These are phyloP conservation scores for Abeoforma whisleri DNA, from an alignment of 78 protist species.

Conservation along the genomic window DNA sequence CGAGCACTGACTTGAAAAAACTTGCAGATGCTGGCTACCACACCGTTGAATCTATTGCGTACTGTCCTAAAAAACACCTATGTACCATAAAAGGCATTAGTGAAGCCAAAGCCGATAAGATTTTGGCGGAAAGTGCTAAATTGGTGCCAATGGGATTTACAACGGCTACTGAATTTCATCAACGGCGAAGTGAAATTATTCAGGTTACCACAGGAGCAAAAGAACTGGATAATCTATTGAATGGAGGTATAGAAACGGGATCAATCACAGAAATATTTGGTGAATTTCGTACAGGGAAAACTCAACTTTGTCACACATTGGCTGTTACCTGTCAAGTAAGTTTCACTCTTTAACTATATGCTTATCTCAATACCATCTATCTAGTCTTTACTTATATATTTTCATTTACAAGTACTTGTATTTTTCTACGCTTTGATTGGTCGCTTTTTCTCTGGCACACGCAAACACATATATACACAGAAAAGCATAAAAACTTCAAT, in stretches of 20 bases:
- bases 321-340: conserved; percentile 87
- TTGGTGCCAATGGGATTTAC: conserved; percentile 84
- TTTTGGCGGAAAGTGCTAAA: conserved; percentile 73
- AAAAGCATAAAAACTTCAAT: neutral
- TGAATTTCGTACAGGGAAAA: conserved; percentile 94
- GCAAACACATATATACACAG: neutral
- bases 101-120: conserved; percentile 92
- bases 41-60: conserved; percentile 90
- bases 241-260: conserved; percentile 96
- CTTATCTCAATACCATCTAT: neutral
- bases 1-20: conserved; percentile 59
- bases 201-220: conserved; percentile 86
- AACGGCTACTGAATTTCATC: conserved; percentile 83
- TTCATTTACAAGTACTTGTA: too few species aligned
- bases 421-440: too few species aligned
- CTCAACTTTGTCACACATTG: conserved; percentile 97
- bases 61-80: conserved; percentile 71
- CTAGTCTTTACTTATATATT: neutral
- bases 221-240: conserved; percentile 76
- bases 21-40: conserved; percentile 79
- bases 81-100: conserved; percentile 80
- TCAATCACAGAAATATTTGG: conserved; percentile 98
- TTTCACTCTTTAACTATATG: neutral
- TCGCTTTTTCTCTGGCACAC: too few species aligned
- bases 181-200: conserved; percentile 59